A percentile compares a stretch with the other conserved stretches of the same genome.
Evolutionary conservation across 768 basidiomycete species (phyloP).

Genomic region (Psilocybe azurescens): DNA sequence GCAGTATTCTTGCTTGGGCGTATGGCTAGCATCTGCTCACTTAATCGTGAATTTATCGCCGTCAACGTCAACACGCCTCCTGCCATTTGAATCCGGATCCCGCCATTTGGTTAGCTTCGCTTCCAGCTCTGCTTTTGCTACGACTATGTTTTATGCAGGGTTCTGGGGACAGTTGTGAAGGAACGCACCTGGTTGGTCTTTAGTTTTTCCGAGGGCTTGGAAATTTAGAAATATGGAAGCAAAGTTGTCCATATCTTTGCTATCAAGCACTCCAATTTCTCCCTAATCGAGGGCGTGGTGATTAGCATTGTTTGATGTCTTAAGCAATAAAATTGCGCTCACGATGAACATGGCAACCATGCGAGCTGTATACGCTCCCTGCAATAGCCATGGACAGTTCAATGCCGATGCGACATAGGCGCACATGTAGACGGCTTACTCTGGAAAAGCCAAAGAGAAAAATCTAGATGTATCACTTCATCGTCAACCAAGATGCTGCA

Average conservation of each 20-base stretch:
- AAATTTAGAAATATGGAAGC: constrained; percentile 64
- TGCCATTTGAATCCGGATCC: constrained; percentile 54
- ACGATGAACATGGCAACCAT: constrained; percentile 78
- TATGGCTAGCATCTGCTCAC: constrained; percentile 38
- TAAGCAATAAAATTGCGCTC: constrained; percentile 21
- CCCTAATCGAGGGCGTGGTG: constrained; percentile 45
- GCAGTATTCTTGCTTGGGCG: not conserved
- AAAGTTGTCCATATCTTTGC: constrained; percentile 75
- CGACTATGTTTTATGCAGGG: not conserved
- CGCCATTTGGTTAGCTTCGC: constrained; percentile 60
- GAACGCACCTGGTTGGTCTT: constrained; percentile 48
- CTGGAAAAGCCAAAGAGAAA: constrained; percentile 82
- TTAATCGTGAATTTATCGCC: constrained; percentile 62
- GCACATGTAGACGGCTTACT: constrained; percentile 37
- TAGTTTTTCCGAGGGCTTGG: constrained; percentile 63
- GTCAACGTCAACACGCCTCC: constrained; percentile 51
- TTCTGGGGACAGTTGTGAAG: not conserved
- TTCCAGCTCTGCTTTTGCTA: constrained; percentile 47
- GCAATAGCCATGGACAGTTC: constrained; percentile 5
- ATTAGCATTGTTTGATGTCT: not conserved
- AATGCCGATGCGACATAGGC: not conserved
- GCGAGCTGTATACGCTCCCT: constrained; percentile 81
- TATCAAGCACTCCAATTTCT: constrained; percentile 72
- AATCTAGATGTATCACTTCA: constrained; percentile 45
- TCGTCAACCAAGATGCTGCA: not conserved